phyloP scores from a whole-genome alignment of 1,284 basidiomycete species.

The Fomes fomentarius region DNA sequence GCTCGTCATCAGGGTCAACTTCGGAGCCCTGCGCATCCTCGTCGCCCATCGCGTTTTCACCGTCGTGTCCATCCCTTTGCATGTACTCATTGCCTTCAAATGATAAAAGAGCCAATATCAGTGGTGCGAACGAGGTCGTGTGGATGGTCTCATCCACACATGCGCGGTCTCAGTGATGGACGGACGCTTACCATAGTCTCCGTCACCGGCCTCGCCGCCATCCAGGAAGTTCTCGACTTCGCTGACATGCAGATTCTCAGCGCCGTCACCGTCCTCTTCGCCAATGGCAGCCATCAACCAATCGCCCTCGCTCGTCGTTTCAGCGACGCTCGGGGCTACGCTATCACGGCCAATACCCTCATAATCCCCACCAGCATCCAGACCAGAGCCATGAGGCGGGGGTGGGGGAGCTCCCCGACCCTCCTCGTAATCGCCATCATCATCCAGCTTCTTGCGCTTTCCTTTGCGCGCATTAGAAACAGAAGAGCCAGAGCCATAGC shows the following conservation, averaged over 20 bases:
- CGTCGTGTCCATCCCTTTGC: constrained; percentile 34
- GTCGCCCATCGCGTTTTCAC: constrained; percentile 36
- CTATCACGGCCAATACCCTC: constrained; percentile 59
- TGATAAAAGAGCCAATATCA: constrained; percentile 49
- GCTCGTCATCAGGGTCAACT: constrained; percentile 38
- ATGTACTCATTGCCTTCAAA: constrained; percentile 55
- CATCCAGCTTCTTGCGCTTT: constrained; percentile 82
- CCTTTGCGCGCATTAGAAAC: constrained; percentile 71
- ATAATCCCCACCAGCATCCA: constrained; percentile 38
- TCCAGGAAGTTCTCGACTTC: constrained; percentile 41
- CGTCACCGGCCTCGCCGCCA: constrained; percentile 41
- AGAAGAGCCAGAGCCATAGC: constrained; percentile 42
- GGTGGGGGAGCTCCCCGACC: constrained; percentile 67
- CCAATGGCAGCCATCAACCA: constrained; percentile 85
- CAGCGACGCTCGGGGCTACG: constrained; percentile 68
- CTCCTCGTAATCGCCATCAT: constrained; percentile 76
- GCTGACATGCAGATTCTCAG: constrained; percentile 50
- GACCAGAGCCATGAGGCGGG: constrained; percentile 41
- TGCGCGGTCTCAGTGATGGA: constrained; percentile 34
- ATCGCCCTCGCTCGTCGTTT: constrained; percentile 74
- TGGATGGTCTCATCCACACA: constrained; percentile 36
- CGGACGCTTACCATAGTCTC: constrained; percentile 49
- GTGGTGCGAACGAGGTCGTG: constrained; percentile 48
- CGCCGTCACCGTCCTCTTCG: constrained; percentile 58
- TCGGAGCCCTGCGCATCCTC: constrained; percentile 31